Base-by-base conservation (phyloP, 1,139 yeast genomes). In the Sugiyamaella pinicola region DNA sequence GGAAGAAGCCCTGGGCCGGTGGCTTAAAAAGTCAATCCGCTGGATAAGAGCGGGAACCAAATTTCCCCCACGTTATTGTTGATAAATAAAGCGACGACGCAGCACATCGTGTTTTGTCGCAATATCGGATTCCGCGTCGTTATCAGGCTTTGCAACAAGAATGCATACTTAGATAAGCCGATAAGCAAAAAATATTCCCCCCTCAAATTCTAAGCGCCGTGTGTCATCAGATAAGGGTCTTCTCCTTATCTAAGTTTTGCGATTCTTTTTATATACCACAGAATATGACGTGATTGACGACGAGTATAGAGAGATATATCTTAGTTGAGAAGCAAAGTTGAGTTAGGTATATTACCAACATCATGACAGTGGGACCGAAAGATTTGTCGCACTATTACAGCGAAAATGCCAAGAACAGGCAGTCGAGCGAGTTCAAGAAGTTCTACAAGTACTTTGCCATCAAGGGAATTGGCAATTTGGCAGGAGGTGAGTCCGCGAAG, bases 391-490 rank as follows among this genome's bases (percentile, higher is more conserved):
- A 87, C 69, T 78, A 82, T 61, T 77, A 84, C 60, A 85, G 95
- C 15, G 78, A 72, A 4, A 91, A 86, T 69, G 82, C 95, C 31
- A 75, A 75, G 56, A 74, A 83, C 8, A 84, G 96, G 72, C 73
- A 76, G 54, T 78, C 83, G 37, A 87, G 95, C 24, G 82, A 85
- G 18, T 78, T 88, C 72, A 89, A 88, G 70, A 69, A 81, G 33
- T 90, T 91, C 47, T 87, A 88, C 76, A 81, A 81, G 65, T 85
- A 82, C 73, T 86, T 73, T 66, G 76, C 77, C 38, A 75, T 81
- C 56, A 95, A 95, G 29, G 82, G 84, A 48, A 75, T 89, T 63
- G 82, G 86, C 41, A 87, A 85, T 70, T 77, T 87, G 60, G 96
- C 95, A 51, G 96, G 63, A 21, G 62, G 61, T 52, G 47, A 24